Percentiles rank a stretch among this genome's conserved stretches.
These are phyloP conservation scores for Rehmannia glutinosa DNA, from an alignment of 257 asterid species.

Conservation along the genomic window DNA sequence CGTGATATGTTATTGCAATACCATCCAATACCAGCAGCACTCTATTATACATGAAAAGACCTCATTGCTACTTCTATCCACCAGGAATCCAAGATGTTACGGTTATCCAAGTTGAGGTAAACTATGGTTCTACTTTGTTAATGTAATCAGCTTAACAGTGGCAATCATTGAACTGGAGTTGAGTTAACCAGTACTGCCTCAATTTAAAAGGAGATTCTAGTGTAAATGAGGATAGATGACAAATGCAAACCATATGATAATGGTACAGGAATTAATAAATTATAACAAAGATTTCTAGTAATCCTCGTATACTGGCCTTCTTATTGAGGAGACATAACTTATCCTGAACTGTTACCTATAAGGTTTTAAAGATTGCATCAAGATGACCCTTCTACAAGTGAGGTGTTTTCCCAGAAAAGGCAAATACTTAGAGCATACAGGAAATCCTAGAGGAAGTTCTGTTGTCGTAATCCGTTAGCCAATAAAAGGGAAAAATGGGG, in stretches of 20 bases:
- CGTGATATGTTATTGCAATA: no score
- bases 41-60: not conserved
- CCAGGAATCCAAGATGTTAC: not conserved
- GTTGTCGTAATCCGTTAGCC: not conserved
- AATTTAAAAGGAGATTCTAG: not conserved
- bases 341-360: not conserved
- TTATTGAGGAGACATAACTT: not conserved
- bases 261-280: not conserved
- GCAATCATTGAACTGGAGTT: not conserved
- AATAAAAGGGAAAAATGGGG: not conserved
- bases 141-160: not conserved
- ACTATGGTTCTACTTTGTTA: not conserved
- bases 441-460: not conserved
- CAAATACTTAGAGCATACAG: not conserved
- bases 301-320: not conserved
- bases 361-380: not conserved
- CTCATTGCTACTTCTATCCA: not conserved
- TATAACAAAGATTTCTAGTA: not conserved
- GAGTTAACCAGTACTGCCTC: not conserved
- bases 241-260: not conserved
- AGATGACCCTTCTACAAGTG: not conserved
- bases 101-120: not conserved
- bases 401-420: not conserved
- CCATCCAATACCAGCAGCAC: not conserved
- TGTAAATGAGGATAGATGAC: not conserved